Conservation (phyloP, 1,284 basidiomycete genomes). For the Pseudozyma sp. region DNA sequence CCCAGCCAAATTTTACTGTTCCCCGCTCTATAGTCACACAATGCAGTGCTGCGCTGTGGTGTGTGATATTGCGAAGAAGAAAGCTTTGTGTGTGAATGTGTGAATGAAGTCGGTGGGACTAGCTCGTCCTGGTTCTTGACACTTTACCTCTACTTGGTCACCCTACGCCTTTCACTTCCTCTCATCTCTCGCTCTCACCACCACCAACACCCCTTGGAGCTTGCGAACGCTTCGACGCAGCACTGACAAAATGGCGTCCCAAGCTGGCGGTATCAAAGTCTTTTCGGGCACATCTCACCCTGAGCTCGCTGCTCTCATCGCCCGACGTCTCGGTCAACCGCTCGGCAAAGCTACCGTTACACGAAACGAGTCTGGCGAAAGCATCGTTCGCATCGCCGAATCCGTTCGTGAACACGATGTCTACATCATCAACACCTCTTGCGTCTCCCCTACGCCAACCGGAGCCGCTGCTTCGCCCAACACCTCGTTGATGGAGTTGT, state of each 20-base stretch:
- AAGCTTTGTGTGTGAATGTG: constrained; percentile 1
- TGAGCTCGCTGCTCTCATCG: constrained; percentile 92
- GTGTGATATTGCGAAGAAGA: constrained; percentile 1
- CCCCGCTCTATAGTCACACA: background rate
- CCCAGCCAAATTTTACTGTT: background rate
- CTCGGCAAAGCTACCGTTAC: constrained; percentile 76
- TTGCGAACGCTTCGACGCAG: background rate
- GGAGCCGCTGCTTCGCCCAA: constrained; percentile 51
- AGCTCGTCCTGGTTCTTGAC: constrained; percentile 6
- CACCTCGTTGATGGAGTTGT: constrained; percentile 92
- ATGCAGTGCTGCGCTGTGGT: background rate
- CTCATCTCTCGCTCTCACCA: background rate
- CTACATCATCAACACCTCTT: constrained; percentile 97
- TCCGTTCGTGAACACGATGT: constrained; percentile 98
- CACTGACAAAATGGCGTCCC: constrained; percentile 22
- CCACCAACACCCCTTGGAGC: background rate
- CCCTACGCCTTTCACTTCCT: background rate
- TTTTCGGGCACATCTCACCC: constrained; percentile 76
- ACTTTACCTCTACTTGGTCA: constrained; percentile 38
- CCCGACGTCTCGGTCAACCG: constrained; percentile 74
- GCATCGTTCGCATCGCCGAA: constrained; percentile 89
- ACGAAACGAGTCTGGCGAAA: constrained; percentile 91
- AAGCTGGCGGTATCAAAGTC: constrained; percentile 45
- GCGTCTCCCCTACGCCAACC: constrained; percentile 73
- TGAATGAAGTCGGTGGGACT: background rate